These are phyloP conservation scores for Ophiostoma sp. DNA, from an alignment of 2,329 filamentous ascomycete genomes.

Conservation along the genomic window DNA sequence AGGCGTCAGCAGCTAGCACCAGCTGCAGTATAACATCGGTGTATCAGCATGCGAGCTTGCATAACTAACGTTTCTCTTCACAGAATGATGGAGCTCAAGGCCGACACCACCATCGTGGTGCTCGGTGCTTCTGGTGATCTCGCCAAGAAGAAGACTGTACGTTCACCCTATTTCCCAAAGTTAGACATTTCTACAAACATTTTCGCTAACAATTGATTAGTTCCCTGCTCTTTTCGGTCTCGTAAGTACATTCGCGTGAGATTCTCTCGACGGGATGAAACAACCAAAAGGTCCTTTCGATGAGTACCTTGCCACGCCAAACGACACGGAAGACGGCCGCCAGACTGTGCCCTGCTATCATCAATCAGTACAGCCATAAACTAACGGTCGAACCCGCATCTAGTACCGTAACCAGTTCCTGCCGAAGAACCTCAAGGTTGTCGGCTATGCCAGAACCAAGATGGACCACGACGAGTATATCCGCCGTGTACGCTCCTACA, in stretches of 20 bases:
- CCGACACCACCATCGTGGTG: conserved; percentile 95
- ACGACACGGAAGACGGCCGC: too few species aligned
- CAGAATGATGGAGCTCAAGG: conserved; percentile 90
- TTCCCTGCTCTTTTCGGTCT: conserved; percentile 97
- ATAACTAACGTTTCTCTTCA: conserved; percentile 17
- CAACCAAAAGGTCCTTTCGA: too few species aligned
- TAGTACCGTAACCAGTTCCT: conserved; percentile 99
- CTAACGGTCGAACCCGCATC: not conserved
- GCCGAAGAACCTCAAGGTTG: conserved; percentile 89
- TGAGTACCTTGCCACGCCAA: too few species aligned
- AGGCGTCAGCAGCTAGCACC: conserved; percentile 12
- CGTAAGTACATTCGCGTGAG: conserved; percentile 54
- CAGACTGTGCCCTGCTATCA: too few species aligned
- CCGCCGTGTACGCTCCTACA: conserved; percentile 91
- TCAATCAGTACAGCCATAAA: not conserved
- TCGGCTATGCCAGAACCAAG: conserved; percentile 98
- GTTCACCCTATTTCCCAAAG: not conserved
- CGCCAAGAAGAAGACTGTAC: conserved; percentile 98
- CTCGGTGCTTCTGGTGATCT: conserved; percentile 95
- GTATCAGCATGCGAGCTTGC: not conserved
- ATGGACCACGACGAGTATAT: conserved; percentile 98
- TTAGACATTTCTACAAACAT: conserved; percentile 26
- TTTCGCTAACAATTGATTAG: conserved; percentile 39
- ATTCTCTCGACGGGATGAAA: not conserved
- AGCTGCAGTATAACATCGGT: not conserved